phyloP scores from a whole-genome alignment of 805 yeast species.

The Priceomyces carsonii region DNA sequence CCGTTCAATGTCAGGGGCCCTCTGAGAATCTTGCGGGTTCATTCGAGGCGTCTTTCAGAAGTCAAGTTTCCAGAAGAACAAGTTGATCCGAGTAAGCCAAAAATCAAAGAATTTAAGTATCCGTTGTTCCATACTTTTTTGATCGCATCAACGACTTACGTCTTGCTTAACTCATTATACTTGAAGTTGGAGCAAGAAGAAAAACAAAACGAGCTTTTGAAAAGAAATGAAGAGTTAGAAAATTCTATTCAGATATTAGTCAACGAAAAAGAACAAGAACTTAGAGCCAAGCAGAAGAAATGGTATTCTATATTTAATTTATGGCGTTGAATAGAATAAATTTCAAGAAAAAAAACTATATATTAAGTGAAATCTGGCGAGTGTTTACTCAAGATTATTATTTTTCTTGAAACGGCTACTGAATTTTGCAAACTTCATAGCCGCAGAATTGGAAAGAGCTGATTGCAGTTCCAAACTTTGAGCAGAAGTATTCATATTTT shows the following conservation, averaged over 20 bases:
- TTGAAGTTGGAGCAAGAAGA: constrained; percentile 30
- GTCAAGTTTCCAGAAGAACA: constrained; percentile 9
- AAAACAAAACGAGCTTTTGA: constrained; percentile 16
- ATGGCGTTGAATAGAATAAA: constrained; percentile 14
- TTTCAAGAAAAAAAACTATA: neutral
- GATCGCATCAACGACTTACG: constrained; percentile 39
- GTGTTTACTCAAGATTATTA: constrained; percentile 6
- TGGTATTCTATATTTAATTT: constrained; percentile 16
- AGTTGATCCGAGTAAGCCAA: constrained; percentile 22
- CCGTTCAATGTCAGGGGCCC: no score
- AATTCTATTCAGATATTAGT: constrained; percentile 27
- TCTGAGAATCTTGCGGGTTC: no score
- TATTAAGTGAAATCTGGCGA: neutral
- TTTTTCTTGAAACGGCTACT: constrained; percentile 25
- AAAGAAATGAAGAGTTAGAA: constrained; percentile 21
- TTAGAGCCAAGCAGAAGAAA: constrained; percentile 12
- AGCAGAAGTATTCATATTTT: constrained; percentile 12
- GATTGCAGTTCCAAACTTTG: constrained; percentile 14
- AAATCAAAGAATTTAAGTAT: constrained; percentile 34
- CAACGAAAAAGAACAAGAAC: constrained; percentile 23
- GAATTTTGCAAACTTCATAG: constrained; percentile 34
- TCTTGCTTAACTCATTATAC: constrained; percentile 36
- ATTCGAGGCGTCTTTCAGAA: constrained; percentile 6
- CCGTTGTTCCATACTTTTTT: constrained; percentile 41
- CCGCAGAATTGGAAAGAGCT: constrained; percentile 23